Conservation (phyloP, 805 yeast species). For the Wickerhamomyces queroliae region DNA sequence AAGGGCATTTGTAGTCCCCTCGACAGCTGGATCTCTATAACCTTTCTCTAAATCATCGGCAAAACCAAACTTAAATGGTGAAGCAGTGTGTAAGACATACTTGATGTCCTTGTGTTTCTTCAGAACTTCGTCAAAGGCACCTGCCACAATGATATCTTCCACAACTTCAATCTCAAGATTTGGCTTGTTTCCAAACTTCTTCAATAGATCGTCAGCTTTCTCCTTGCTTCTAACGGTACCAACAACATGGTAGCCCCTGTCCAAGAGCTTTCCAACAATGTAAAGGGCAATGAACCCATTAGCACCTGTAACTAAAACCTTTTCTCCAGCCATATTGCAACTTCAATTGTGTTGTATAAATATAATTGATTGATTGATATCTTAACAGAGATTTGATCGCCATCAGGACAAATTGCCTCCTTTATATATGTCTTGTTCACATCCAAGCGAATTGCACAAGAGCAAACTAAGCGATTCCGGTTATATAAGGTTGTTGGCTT, state of each 20-base stretch:
- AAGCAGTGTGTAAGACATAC: conserved; percentile 54
- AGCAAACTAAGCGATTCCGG: too few species aligned
- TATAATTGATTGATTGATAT: not conserved
- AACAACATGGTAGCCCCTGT: conserved; percentile 31
- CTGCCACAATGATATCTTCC: conserved; percentile 33
- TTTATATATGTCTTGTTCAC: too few species aligned
- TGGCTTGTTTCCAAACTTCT: conserved; percentile 17
- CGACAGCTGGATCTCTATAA: conserved; percentile 44
- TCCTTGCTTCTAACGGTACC: conserved; percentile 35
- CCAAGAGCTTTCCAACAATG: conserved; percentile 29
- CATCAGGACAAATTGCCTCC: too few species aligned
- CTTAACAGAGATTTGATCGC: too few species aligned
- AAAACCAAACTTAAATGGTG: conserved; percentile 42
- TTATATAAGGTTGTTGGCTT: too few species aligned
- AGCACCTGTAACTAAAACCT: conserved; percentile 39
- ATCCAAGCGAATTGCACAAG: too few species aligned
- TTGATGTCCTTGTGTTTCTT: conserved; percentile 39
- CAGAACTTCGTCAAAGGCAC: conserved; percentile 39
- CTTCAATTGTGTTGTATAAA: not conserved
- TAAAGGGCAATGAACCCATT: conserved; percentile 41
- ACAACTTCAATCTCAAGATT: conserved; percentile 37
- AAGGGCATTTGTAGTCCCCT: conserved; percentile 45
- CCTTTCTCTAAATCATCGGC: conserved; percentile 35
- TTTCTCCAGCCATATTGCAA: not conserved
- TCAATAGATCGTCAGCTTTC: conserved; percentile 25